Evolutionary conservation across 257 asterid genomes (phyloP), one percentile per base, ranked within the genome.

Genomic region (Lycium ferocissimum): DNA sequence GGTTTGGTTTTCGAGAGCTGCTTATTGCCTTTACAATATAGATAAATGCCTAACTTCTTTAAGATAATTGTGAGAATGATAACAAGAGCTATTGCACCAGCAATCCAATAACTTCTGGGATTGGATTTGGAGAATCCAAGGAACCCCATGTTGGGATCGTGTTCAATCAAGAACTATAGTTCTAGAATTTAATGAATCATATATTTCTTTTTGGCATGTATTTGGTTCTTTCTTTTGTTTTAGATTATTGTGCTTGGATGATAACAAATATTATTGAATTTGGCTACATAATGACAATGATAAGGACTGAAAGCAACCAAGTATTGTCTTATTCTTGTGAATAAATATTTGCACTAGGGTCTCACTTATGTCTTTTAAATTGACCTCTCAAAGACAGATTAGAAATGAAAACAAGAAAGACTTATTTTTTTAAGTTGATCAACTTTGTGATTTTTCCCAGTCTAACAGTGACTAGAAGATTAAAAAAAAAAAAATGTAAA

Each of bases 101-200:
- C 84, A 72, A 91, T 84, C 88, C 91, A 85, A 58, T 87, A 91
- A 91, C 85, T 91, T 88, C 89, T 88, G 65, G 86, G 84, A 82
- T 87, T 90, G 45, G 90, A 66, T 69, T 92, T 90, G 92, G 92
- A 90, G 89, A 92, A 90, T 85, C 95, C 92, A 76, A 90, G 90
- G 81, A 91, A 91, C 88, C 92, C 85, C 97, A 93, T 93, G 59
- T 54, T 91, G 45, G 47, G 81, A 26, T 20, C 85, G 85, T 14
- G 73, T 67, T 59, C 80, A 84, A 69, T 69, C 33, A 35, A 72
- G 82, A 61, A 58, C 4, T 59, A 15, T 80, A 18, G 0, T 72
- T 38, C 26, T 87, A 10, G 69, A 63, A 84, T 87, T 84, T 61
- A 47, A 13, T 70, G 62, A 65, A 79, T 43, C 80, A 8, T 67